A percentile compares a stretch with the other conserved stretches of the same genome.
Evolutionary conservation across 164 flowering plant genomes (phyloP).

Genomic region (Vitis vinifera): DNA sequence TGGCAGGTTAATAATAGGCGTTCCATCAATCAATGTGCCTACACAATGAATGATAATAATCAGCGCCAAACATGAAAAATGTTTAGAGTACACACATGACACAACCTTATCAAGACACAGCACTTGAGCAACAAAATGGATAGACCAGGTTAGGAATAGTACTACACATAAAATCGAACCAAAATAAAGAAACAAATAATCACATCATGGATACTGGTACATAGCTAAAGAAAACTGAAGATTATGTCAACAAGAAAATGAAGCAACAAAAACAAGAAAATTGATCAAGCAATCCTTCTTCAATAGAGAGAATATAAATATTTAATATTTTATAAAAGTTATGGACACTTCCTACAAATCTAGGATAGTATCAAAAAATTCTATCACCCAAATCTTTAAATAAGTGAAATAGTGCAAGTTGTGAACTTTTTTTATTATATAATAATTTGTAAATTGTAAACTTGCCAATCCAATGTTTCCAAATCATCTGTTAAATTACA

Average conservation of each 20-base stretch:
- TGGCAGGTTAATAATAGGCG: slow-evolving; percentile 83
- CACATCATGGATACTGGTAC: background rate
- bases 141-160: background rate
- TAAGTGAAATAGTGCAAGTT: too few relatives aligned
- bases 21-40: slow-evolving; percentile 79
- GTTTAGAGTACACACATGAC: background rate
- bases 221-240: background rate
- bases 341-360: too few relatives aligned
- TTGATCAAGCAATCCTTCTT: too few relatives aligned
- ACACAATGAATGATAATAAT: slow-evolving; percentile 14
- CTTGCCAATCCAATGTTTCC: too few relatives aligned
- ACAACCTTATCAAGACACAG: background rate
- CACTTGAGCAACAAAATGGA: background rate
- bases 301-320: too few relatives aligned
- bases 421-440: too few relatives aligned
- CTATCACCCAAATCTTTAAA: background rate
- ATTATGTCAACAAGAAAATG: background rate
- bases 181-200: background rate
- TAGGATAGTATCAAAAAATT: too few relatives aligned
- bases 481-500: too few relatives aligned
- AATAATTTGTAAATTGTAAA: too few relatives aligned
- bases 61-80: slow-evolving; percentile 15
- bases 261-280: background rate
- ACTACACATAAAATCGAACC: background rate
- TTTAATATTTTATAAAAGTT: too few relatives aligned